Percentiles rank a stretch among this genome's conserved stretches.
Conservation (phyloP, 768 basidiomycete genomes). For the Sporobolomyces roseus region DNA sequence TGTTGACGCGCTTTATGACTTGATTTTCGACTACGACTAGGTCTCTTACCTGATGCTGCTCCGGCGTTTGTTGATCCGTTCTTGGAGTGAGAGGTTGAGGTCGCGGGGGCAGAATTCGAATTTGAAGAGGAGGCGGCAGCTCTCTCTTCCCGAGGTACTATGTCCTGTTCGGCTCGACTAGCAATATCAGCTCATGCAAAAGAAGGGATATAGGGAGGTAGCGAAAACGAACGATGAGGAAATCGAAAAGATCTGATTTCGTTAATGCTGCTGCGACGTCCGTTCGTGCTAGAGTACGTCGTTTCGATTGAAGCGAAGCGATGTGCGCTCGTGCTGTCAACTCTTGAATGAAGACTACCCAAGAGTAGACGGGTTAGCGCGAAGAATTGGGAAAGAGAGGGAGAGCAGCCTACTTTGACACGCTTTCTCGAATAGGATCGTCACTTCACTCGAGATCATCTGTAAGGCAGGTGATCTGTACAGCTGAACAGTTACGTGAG, state of each 20-base stretch:
- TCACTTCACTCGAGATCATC: conserved; percentile 99
- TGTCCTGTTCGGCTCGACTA: no score
- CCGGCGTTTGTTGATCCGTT: no score
- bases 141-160: no score
- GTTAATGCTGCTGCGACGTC: conserved; percentile 75
- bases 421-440: conserved; percentile 93
- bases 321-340: conserved; percentile 82
- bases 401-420: conserved; percentile 76
- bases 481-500: no score
- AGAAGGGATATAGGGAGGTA: no score
- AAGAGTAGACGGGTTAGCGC: background rate
- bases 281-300: conserved; percentile 36
- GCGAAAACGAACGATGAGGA: conserved; percentile 88
- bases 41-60: no score
- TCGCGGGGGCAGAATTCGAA: no score
- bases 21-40: no score
- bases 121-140: no score
- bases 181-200: no score
- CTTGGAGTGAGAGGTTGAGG: no score
- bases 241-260: conserved; percentile 91
- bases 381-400: background rate
- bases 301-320: conserved; percentile 37
- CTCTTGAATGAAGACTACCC: conserved; percentile 88
- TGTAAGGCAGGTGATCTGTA: conserved; percentile 47
- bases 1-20: no score